phyloP scores from a whole-genome alignment of 139 green algal genomes.

The Chlorella sorokiniana region DNA sequence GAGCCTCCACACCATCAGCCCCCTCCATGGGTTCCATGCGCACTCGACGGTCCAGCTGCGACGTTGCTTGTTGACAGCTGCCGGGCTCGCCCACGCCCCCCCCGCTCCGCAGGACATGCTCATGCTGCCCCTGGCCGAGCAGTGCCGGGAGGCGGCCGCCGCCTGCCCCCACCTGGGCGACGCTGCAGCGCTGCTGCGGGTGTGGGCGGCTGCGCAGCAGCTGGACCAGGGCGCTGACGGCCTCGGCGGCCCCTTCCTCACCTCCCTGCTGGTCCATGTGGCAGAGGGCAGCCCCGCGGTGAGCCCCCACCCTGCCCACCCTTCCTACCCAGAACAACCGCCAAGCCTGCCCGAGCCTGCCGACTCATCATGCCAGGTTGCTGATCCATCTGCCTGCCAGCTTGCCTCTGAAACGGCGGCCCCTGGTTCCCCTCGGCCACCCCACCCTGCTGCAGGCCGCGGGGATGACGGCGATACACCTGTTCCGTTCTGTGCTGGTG shows the following conservation, averaged over 20 bases:
- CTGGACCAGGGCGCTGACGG: slow-evolving; percentile 53
- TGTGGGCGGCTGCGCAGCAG: slow-evolving; percentile 67
- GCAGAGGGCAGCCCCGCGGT: slow-evolving; percentile 54
- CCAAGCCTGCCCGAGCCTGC: too few relatives aligned
- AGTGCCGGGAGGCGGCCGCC: slow-evolving; percentile 38
- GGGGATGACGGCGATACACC: slow-evolving; percentile 63
- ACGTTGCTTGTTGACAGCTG: not conserved
- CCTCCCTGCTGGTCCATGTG: slow-evolving; percentile 64
- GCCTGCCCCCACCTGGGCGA: slow-evolving; percentile 46
- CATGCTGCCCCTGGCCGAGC: slow-evolving; percentile 32
- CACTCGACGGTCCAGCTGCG: not conserved
- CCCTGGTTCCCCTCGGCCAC: not conserved
- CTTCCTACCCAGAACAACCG: not conserved
- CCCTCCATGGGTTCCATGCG: not conserved
- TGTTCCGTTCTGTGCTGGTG: slow-evolving; percentile 57
- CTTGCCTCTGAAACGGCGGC: not conserved
- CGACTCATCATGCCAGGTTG: not conserved
- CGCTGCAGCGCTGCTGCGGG: slow-evolving; percentile 65
- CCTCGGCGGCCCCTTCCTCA: slow-evolving; percentile 57
- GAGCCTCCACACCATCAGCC: slow-evolving; percentile 11
- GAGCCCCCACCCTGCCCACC: not conserved
- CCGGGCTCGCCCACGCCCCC: not conserved
- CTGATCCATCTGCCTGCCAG: not conserved
- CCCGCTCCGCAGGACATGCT: slow-evolving; percentile 53
- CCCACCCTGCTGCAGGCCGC: slow-evolving; percentile 33